Percentiles rank a stretch among this genome's conserved stretches.
Conservation (phyloP, 495 filamentous ascomycete species). For the Platismatia glauca region DNA sequence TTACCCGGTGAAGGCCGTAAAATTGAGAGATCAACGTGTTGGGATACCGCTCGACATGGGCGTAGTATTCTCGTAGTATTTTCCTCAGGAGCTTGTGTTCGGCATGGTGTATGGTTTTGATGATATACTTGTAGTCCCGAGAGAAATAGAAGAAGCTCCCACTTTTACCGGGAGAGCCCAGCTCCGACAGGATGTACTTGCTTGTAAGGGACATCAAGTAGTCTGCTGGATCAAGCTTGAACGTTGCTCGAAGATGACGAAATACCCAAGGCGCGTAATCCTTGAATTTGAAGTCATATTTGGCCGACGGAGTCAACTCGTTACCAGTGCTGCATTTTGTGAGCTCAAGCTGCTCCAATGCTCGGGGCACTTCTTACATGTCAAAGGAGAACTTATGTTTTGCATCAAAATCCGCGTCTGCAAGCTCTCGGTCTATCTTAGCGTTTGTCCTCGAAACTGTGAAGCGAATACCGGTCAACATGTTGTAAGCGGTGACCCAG, state of each 20-base stretch:
- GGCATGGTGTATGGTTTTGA: constrained; percentile 97
- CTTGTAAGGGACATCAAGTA: constrained; percentile 97
- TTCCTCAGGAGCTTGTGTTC: constrained; percentile 94
- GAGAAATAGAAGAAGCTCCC: constrained; percentile 99
- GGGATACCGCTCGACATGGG: constrained; percentile 85
- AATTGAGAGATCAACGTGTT: constrained; percentile 97
- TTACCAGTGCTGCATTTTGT: constrained; percentile 65
- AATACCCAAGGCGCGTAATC: constrained; percentile 99
- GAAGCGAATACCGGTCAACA: constrained; percentile 98
- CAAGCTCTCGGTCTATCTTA: constrained; percentile 83
- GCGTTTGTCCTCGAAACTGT: constrained; percentile 94
- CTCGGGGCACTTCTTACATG: constrained; percentile 49
- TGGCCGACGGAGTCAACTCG: constrained; percentile 92
- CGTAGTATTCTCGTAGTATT: constrained; percentile 87
- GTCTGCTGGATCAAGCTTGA: constrained; percentile 89
- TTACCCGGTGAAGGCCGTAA: constrained; percentile 94
- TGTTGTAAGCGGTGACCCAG: constrained; percentile 98
- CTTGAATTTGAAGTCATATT: constrained; percentile 99
- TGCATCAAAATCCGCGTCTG: constrained; percentile 81
- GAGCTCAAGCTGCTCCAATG: constrained; percentile 14
- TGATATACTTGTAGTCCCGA: constrained; percentile 99
- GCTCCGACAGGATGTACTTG: constrained; percentile 96
- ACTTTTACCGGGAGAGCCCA: constrained; percentile 95
- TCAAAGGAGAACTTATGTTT: constrained; percentile 98
- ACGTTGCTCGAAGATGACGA: constrained; percentile 79